Conservation (phyloP, 2,329 filamentous ascomycete genomes). For the Aspergillus luchuensis region DNA sequence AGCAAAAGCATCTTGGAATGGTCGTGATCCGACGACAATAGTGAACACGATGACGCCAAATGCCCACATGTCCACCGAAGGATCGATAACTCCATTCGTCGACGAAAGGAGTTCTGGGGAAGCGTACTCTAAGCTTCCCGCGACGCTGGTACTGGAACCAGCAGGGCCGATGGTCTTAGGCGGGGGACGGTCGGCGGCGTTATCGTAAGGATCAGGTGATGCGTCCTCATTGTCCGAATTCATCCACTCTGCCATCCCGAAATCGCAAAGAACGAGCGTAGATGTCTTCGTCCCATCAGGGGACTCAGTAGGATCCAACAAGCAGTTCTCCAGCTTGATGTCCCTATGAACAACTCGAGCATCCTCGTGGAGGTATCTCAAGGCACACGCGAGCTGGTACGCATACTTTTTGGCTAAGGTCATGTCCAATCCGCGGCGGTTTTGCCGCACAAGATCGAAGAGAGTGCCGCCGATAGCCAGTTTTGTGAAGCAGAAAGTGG, state of each 20-base stretch:
- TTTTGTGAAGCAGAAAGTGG: conserved; percentile 69
- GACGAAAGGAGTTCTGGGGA: conserved; percentile 51
- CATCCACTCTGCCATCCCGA: conserved; percentile 70
- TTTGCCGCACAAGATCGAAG: conserved; percentile 62
- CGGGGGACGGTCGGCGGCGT: conserved; percentile 50
- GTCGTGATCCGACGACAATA: conserved; percentile 61
- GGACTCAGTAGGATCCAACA: conserved; percentile 58
- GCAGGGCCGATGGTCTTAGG: conserved; percentile 56
- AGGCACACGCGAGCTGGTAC: conserved; percentile 64
- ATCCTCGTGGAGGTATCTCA: conserved; percentile 69
- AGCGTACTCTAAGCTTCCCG: conserved; percentile 61
- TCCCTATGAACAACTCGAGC: conserved; percentile 67
- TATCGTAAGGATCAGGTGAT: conserved; percentile 53
- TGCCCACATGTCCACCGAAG: conserved; percentile 67
- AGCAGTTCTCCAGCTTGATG: conserved; percentile 69
- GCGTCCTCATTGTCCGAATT: conserved; percentile 56
- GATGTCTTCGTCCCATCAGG: conserved; percentile 54
- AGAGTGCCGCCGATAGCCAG: conserved; percentile 65
- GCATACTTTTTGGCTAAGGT: conserved; percentile 61
- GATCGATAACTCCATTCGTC: conserved; percentile 43
- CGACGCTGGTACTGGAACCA: conserved; percentile 59
- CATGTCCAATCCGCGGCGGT: conserved; percentile 55
- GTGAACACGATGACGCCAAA: conserved; percentile 66
- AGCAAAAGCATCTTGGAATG: conserved; percentile 63
- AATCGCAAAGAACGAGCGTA: conserved; percentile 65